Evolutionary conservation across 345 rosid genomes (phyloP), one percentile per base, ranked within the genome.

Genomic region (Gossypium anomalum): DNA sequence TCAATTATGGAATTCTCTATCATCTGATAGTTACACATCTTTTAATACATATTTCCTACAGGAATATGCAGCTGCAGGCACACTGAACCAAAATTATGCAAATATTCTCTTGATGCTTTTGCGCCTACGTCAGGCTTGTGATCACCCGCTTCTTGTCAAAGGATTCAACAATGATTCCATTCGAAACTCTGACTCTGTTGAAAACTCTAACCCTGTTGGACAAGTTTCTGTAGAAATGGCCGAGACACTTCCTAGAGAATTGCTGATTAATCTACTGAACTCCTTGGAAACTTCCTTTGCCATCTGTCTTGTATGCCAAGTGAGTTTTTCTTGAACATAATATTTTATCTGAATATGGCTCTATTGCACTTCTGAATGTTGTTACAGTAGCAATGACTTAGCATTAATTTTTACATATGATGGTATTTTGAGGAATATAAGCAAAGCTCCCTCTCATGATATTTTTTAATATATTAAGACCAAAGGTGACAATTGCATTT

Each of bases 41-140:
- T 68, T 70, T 38, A 25, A 60, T 62, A 58, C 64, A 51, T 41
- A 23, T 76, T 68, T 78, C 63, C 58, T 83, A 72, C 85, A 92
- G 98, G 97, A 90, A 19, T 94, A 85, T 89, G 95, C 92, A 70
- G 97, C 90, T 79, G 98, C 98, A 25, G 98, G 97, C 74, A 92
- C 98, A 0, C 86, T 94, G 82, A 89, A 77, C 41, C 97, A 91
- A 82, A 92, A 94, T 85, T 92, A 92, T 86, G 98, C 98, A 73
- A 94, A 86, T 82, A 92, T 94, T 80, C 98, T 94, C 80, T 82
- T 94, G 83, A 84, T 94, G 98, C 98, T 94, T 82, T 86, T 94
- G 83, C 95, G 97, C 72, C 92, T 94, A 57, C 95, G 98, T 72
- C 98, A 92, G 82, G 98, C 98, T 78, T 92, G 98, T 84, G 97